phyloP scores from a whole-genome alignment of 257 asterid genomes.

The Osmanthus fragrans region DNA sequence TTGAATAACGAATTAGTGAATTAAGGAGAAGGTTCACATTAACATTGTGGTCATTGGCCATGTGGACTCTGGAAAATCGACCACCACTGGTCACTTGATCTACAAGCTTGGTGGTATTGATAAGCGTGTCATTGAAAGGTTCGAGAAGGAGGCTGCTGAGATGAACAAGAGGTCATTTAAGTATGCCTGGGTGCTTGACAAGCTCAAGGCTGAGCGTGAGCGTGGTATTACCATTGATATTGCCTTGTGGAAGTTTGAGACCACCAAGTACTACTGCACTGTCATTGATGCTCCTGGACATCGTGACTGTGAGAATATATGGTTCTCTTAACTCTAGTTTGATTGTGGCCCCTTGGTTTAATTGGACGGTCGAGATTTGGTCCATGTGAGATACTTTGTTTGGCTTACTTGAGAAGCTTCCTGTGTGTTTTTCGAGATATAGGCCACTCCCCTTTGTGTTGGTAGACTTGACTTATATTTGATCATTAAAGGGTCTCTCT shows the following conservation, averaged over 20 bases:
- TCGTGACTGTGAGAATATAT: too few relatives aligned
- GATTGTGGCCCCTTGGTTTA: too few relatives aligned
- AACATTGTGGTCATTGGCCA: constrained; percentile 73
- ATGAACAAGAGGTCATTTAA: constrained; percentile 46
- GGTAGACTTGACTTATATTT: too few relatives aligned
- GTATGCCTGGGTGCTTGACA: constrained; percentile 50
- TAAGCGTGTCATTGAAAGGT: constrained; percentile 66
- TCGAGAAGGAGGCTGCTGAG: constrained; percentile 53
- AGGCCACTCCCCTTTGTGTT: too few relatives aligned
- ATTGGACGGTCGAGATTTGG: too few relatives aligned
- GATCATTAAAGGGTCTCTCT: too few relatives aligned
- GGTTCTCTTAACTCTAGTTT: too few relatives aligned
- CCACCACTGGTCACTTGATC: constrained; percentile 74
- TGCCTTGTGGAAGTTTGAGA: constrained; percentile 53
- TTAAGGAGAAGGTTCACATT: constrained; percentile 59
- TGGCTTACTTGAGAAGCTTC: too few relatives aligned
- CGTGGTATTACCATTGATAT: constrained; percentile 50
- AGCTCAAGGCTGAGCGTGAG: constrained; percentile 53
- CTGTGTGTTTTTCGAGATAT: too few relatives aligned
- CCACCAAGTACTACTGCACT: constrained; percentile 47
- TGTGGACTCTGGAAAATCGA: constrained; percentile 70
- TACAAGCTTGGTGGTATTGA: constrained; percentile 71
- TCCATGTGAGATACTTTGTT: too few relatives aligned
- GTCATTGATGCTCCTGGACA: constrained; percentile 49
- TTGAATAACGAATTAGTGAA: too few relatives aligned